Percentiles rank a stretch among this genome's conserved stretches.
Conservation (phyloP, 1,284 basidiomycete species). For the Rhodotorula glutinis region DNA sequence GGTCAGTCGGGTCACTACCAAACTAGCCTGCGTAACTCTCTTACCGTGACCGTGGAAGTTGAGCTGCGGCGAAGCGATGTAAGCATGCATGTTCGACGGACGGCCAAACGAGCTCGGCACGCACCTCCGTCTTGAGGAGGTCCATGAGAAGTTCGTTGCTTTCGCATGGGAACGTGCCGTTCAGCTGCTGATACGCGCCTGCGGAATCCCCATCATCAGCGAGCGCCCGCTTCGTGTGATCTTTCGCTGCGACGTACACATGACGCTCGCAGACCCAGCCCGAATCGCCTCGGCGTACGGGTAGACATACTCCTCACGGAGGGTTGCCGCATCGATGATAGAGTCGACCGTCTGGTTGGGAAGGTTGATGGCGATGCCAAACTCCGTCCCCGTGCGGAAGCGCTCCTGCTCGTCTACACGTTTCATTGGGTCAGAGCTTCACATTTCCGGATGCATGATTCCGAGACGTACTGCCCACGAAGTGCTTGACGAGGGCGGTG, state of each 20-base stretch:
- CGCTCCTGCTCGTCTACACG: conserved; percentile 24
- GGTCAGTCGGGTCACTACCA: not conserved
- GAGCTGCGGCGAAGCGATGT: conserved; percentile 17
- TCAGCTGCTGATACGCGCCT: conserved; percentile 56
- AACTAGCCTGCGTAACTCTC: not conserved
- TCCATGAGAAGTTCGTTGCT: conserved; percentile 1
- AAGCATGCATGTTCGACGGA: no score
- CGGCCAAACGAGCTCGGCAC: no score
- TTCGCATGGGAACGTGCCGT: conserved; percentile 11
- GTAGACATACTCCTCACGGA: conserved; percentile 9
- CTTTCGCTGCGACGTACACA: conserved; percentile 54
- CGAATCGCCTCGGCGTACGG: conserved; percentile 56
- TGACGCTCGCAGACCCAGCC: conserved; percentile 69
- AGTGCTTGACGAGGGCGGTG: conserved; percentile 20
- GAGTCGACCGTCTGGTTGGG: conserved; percentile 65
- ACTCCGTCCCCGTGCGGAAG: conserved; percentile 45
- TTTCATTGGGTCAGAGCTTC: no score
- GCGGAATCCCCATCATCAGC: no score
- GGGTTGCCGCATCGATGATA: conserved; percentile 41
- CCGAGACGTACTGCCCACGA: conserved; percentile 29
- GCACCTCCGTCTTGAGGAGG: conserved; percentile 7
- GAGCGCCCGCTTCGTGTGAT: no score
- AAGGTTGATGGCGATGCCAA: conserved; percentile 56
- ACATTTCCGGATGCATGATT: not conserved
- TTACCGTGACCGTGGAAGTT: conserved; percentile 40